Evolutionary conservation across 495 filamentous ascomycete genomes (phyloP).

Genomic region (Aspergillus ellipticus): DNA sequence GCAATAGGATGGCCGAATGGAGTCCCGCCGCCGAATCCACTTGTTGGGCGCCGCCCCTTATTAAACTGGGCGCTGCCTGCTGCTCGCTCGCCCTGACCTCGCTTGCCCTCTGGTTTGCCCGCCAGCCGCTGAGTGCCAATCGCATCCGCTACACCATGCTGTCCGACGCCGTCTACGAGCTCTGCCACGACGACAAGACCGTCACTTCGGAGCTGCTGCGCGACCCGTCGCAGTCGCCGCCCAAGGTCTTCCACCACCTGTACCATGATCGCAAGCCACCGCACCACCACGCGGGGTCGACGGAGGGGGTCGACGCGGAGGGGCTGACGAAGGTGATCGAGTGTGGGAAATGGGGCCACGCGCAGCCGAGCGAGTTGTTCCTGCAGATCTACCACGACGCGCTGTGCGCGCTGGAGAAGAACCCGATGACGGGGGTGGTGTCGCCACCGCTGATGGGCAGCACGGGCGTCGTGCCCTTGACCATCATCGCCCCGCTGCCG

Average conservation of each 20-base stretch:
- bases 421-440: slow-evolving; percentile 54
- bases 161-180: slow-evolving; percentile 37
- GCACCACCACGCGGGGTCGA: slow-evolving; percentile 34
- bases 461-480: slow-evolving; percentile 61
- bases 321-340: slow-evolving; percentile 32
- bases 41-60: background rate
- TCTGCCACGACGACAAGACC: slow-evolving; percentile 49
- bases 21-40: background rate
- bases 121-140: slow-evolving; percentile 13
- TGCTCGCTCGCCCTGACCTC: slow-evolving; percentile 4
- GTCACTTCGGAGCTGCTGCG: slow-evolving; percentile 54
- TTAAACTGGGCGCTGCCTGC: slow-evolving; percentile 5
- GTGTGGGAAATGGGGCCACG: slow-evolving; percentile 67
- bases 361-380: slow-evolving; percentile 63
- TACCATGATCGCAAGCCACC: slow-evolving; percentile 28
- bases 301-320: slow-evolving; percentile 33
- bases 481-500: slow-evolving; percentile 63
- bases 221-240: slow-evolving; percentile 49
- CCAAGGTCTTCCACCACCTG: slow-evolving; percentile 51
- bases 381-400: slow-evolving; percentile 67
- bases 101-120: slow-evolving; percentile 6
- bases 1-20: background rate
- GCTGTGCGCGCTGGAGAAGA: slow-evolving; percentile 54
- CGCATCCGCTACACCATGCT: slow-evolving; percentile 17
- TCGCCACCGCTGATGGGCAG: slow-evolving; percentile 70